Evolutionary conservation across 768 basidiomycete genomes (phyloP).

Genomic region (Pholiota conissans): DNA sequence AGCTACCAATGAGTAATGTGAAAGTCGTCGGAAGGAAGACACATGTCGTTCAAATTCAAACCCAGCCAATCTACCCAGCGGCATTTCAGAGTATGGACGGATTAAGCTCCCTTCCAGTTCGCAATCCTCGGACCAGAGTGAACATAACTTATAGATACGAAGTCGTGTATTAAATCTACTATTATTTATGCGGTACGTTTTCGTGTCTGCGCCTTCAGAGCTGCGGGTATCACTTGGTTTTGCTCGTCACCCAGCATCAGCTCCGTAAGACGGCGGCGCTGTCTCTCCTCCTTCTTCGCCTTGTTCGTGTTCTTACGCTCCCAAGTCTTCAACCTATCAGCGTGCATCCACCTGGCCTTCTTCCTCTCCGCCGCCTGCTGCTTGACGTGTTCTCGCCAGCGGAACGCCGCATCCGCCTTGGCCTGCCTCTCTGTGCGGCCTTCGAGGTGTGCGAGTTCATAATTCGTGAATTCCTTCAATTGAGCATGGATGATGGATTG

Average conservation of each 20-base stretch:
- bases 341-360: conserved; percentile 57
- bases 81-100: not conserved
- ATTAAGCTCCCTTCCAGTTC: not conserved
- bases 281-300: conserved; percentile 51
- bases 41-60: not conserved
- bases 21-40: too few species aligned
- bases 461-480: conserved; percentile 51
- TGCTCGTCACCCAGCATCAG: conserved; percentile 51
- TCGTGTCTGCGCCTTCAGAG: conserved; percentile 7
- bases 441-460: conserved; percentile 54
- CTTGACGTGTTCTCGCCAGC: conserved; percentile 62
- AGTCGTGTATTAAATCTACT: not conserved
- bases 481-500: conserved; percentile 47
- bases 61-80: not conserved
- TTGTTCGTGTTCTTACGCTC: conserved; percentile 57
- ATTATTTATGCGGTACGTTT: not conserved
- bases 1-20: too few species aligned
- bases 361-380: conserved; percentile 58
- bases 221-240: conserved; percentile 59
- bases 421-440: conserved; percentile 65
- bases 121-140: not conserved
- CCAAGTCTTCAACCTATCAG: conserved; percentile 47
- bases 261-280: conserved; percentile 55
- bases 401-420: conserved; percentile 72
- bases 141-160: not conserved